Percentiles rank a stretch among this genome's conserved stretches.
phyloP scores from a whole-genome alignment of 345 rosid genomes.

The Gossypium raimondii region DNA sequence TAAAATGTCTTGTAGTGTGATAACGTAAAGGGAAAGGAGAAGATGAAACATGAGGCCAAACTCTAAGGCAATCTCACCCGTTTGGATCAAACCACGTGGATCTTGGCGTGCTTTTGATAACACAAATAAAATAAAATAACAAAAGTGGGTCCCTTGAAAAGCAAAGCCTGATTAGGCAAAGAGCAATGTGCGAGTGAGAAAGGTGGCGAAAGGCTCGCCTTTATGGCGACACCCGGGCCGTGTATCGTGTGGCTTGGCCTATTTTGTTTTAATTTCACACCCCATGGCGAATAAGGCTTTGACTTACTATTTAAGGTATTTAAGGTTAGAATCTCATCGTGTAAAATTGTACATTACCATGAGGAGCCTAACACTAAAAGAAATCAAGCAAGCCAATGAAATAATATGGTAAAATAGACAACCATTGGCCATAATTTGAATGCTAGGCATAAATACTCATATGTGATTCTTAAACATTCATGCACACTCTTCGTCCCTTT shows the following conservation, averaged over 20 bases:
- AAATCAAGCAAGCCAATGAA: no score
- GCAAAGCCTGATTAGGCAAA: not conserved
- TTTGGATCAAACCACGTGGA: constrained; percentile 26
- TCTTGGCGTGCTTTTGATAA: not conserved
- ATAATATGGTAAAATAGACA: no score
- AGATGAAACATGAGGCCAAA: not conserved
- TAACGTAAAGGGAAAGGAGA: constrained; percentile 8
- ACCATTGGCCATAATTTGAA: no score
- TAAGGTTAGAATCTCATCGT: no score
- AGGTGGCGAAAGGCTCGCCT: constrained; percentile 17
- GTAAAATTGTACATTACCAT: no score
- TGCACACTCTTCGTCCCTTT: no score
- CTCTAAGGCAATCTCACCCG: constrained; percentile 25
- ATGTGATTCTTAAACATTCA: no score
- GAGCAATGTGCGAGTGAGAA: constrained; percentile 25
- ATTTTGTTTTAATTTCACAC: no score
- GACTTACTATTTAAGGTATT: no score
- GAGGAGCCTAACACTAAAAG: no score
- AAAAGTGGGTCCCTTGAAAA: constrained; percentile 20
- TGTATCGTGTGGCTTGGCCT: constrained; percentile 23
- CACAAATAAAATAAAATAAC: not conserved
- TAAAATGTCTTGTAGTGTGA: not conserved
- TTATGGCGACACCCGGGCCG: constrained; percentile 41
- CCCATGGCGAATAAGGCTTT: no score
- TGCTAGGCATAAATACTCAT: no score